phyloP scores from a whole-genome alignment of 2,329 filamentous ascomycete genomes.

The Trichoderma sp. region DNA sequence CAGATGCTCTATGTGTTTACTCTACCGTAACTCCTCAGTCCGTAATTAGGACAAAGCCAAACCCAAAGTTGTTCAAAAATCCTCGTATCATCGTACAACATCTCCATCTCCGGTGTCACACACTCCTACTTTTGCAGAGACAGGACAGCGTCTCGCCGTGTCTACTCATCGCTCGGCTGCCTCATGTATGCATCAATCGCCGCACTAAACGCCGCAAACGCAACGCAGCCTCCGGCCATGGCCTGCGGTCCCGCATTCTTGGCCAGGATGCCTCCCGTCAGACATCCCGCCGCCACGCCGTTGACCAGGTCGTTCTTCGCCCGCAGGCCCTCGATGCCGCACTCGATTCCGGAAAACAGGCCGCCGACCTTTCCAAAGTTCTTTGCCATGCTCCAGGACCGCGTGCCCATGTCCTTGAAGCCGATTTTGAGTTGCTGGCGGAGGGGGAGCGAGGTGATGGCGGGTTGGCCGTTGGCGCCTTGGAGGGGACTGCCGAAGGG shows the following conservation, averaged over 20 bases:
- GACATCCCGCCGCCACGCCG: conserved; percentile 82
- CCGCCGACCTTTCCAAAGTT: conserved; percentile 95
- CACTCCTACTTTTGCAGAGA: neutral
- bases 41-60: conserved; percentile 30
- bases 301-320: conserved; percentile 95
- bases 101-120: neutral
- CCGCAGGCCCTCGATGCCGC: conserved; percentile 87
- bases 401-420: conserved; percentile 91
- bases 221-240: conserved; percentile 82
- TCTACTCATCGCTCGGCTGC: conserved; percentile 67
- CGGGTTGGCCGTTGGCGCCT: conserved; percentile 42
- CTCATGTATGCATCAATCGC: conserved; percentile 93
- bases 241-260: conserved; percentile 88
- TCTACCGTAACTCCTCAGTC: conserved; percentile 35
- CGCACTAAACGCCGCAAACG: conserved; percentile 89
- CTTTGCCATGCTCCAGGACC: conserved; percentile 81
- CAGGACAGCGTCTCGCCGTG: neutral
- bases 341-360: conserved; percentile 91
- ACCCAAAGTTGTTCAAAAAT: neutral
- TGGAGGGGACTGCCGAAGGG: conserved; percentile 65
- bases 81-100: conserved; percentile 26
- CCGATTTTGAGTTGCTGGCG: conserved; percentile 81
- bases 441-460: conserved; percentile 70
- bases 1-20: conserved; percentile 38
- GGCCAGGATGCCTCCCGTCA: conserved; percentile 88